These are phyloP conservation scores for Tremella mesenterica DNA, from an alignment of 768 basidiomycete species.

Conservation along the genomic window DNA sequence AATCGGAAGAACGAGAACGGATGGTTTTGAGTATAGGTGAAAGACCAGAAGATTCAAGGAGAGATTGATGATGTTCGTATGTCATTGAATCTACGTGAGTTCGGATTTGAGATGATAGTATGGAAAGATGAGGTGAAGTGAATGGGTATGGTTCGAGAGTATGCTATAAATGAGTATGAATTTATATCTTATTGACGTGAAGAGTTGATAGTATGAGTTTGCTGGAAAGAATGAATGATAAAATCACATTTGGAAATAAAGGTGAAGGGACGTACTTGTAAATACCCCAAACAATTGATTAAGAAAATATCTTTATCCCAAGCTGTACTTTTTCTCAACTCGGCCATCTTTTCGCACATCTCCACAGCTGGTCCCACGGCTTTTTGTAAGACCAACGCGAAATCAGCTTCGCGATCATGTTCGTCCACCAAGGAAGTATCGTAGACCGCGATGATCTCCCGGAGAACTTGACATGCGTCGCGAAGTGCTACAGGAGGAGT, in stretches of 20 bases:
- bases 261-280: constrained; percentile 55
- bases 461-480: constrained; percentile 72
- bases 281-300: constrained; percentile 73
- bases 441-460: constrained; percentile 83
- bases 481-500: constrained; percentile 70
- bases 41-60: constrained; percentile 48
- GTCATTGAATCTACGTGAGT: constrained; percentile 58
- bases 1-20: constrained; percentile 41
- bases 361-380: constrained; percentile 76
- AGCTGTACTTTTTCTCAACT: constrained; percentile 51
- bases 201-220: too few species aligned
- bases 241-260: too few species aligned
- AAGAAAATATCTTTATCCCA: constrained; percentile 82
- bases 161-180: too few species aligned
- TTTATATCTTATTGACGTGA: too few species aligned
- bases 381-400: constrained; percentile 67
- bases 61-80: constrained; percentile 57
- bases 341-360: constrained; percentile 61
- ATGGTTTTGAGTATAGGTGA: constrained; percentile 45
- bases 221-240: too few species aligned
- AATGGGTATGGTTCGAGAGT: constrained; percentile 39
- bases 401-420: constrained; percentile 51
- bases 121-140: constrained; percentile 47
- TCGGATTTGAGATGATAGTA: constrained; percentile 58
- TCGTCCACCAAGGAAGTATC: constrained; percentile 72